Evolutionary conservation across 2,329 filamentous ascomycete genomes (phyloP), one percentile per base, ranked within the genome.

Genomic region (Neofusicoccum sp.): DNA sequence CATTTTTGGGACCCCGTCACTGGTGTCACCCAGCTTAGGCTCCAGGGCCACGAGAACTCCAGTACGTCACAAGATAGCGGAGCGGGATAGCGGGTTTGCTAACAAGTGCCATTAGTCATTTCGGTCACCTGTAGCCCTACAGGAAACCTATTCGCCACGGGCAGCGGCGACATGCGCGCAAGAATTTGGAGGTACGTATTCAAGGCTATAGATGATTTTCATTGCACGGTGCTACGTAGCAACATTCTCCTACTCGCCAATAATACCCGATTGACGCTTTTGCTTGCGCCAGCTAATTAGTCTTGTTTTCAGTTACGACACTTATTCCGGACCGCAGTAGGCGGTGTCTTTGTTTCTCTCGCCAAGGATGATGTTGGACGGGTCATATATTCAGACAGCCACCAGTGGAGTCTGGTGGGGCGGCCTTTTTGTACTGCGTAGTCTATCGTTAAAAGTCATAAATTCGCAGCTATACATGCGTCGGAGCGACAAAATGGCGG

Each of bases 1-100:
- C 95, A 98, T 73, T 98, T 99, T 82, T 99, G 95, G 95, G 93
- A 99, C 72, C 93, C 95, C 20, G 85, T 89, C 69, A 97, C 92
- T 20, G 95, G 93, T 36, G 89, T 90, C 66, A 96, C 93, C 1
- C 93, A 98, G 78, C 89, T 99, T 74, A 98, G 98, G 95, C 84
- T 99, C 64, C 95, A 98, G 76, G 95, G 95, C 28, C 95, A 99
- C 75, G 98, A 98, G 83, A 98, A 98, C 78, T 96, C 91, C 9
- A 85, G 85, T 87, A 75, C 69, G 82, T 77, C 28, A 11, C 6
- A 26, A 30, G 26, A 47, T 44, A 4, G 12, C 40, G 24, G n/a
- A 33, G 26, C 16, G 33, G 16, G 33, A 58, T 16, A 33, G 26
- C 26, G 51, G 1, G 5, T 4, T 30, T 53, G 49, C 51, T 56